Evolutionary conservation across 78 protist genomes (phyloP).

Genomic region (Monosiga brevicollis): DNA sequence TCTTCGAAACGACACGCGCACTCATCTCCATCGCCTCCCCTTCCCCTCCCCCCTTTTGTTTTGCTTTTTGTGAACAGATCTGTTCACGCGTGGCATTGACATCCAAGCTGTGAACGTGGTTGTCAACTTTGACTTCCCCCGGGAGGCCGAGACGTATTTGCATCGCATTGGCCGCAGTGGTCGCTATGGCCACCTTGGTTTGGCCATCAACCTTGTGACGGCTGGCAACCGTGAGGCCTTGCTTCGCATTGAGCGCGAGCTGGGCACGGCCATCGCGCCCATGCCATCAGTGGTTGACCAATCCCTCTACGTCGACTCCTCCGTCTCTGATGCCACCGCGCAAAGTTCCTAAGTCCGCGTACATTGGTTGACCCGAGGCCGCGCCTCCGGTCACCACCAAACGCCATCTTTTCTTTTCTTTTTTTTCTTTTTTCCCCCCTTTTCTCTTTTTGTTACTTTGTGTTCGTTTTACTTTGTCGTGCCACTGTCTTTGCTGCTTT

Average conservation of each 20-base stretch:
- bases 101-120: constrained; percentile 97
- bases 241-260: constrained; percentile 82
- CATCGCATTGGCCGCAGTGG: constrained; percentile 97
- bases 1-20: neutral
- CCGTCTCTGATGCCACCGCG: neutral
- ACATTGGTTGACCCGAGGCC: too few relatives aligned
- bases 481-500: too few relatives aligned
- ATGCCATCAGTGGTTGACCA: constrained; percentile 84
- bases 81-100: constrained; percentile 95
- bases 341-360: too few relatives aligned
- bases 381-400: neutral
- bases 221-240: constrained; percentile 83
- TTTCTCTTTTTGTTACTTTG: neutral
- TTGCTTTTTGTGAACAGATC: constrained; percentile 39
- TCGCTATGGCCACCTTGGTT: constrained; percentile 94
- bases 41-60: constrained; percentile 1
- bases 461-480: neutral
- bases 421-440: neutral
- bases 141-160: constrained; percentile 49
- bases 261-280: constrained; percentile 93
- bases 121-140: constrained; percentile 92
- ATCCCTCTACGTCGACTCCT: constrained; percentile 42
- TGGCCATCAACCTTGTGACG: constrained; percentile 98
- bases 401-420: neutral
- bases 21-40: constrained; percentile 1